Conservation (phyloP, 768 basidiomycete genomes). For the Pleurotus giganteus region DNA sequence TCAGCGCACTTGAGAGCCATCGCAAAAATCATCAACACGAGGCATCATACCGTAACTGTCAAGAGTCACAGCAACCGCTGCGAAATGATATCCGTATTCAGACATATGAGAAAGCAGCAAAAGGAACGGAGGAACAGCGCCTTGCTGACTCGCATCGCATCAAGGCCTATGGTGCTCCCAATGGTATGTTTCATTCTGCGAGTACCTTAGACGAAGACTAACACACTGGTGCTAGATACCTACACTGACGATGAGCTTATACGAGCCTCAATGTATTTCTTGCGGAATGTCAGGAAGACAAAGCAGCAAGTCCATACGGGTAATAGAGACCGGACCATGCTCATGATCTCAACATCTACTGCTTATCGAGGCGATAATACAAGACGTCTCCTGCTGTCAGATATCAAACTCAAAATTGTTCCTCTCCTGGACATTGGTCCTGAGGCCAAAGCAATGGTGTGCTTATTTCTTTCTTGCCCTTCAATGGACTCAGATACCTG, state of each 20-base stretch:
- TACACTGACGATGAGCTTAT: slow-evolving; percentile 23
- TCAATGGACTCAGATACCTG: background rate
- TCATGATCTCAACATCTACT: slow-evolving; percentile 22
- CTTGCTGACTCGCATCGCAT: slow-evolving; percentile 15
- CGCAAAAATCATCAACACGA: slow-evolving; percentile 19
- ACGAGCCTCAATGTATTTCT: slow-evolving; percentile 18
- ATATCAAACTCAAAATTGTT: slow-evolving; percentile 18
- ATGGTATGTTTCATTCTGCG: slow-evolving; percentile 4
- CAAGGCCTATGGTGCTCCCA: slow-evolving; percentile 20
- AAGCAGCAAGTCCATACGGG: slow-evolving; percentile 12
- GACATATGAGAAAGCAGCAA: slow-evolving; percentile 15
- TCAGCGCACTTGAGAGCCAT: slow-evolving; percentile 27
- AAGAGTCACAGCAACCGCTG: slow-evolving; percentile 18
- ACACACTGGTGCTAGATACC: slow-evolving; percentile 17
- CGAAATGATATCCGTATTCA: slow-evolving; percentile 18
- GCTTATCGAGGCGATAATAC: slow-evolving; percentile 28
- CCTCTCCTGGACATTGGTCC: slow-evolving; percentile 19
- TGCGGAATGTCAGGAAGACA: slow-evolving; percentile 10
- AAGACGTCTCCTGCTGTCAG: slow-evolving; percentile 22
- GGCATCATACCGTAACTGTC: slow-evolving; percentile 11
- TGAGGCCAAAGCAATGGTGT: slow-evolving; percentile 16
- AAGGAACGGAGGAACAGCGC: slow-evolving; percentile 18
- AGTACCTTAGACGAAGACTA: background rate
- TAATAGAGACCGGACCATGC: slow-evolving; percentile 27
- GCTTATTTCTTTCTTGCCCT: background rate